Evolutionary conservation across 257 asterid species (phyloP), one percentile per base, ranked within the genome.

Genomic region (Schizonepeta tenuifolia): DNA sequence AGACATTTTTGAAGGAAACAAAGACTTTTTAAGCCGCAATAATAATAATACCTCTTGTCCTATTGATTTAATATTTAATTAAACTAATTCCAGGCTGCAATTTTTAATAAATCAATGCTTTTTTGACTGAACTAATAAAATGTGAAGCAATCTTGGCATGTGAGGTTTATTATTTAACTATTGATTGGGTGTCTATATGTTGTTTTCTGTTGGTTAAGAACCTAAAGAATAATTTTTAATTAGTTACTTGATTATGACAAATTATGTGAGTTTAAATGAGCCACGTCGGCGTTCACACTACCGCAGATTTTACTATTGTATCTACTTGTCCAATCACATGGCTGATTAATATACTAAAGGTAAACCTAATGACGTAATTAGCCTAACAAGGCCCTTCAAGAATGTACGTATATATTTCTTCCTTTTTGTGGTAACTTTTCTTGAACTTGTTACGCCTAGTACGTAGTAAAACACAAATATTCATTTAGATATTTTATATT

Each of bases 261-360:
- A 72, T 49, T 51, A 50, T 51, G 80, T 65, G 82, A 74, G 61
- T 36, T 41, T 38, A 75, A 56, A 63, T 35, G 12, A 46, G 72
- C 85, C 86, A 79, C 85, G 87, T 83, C 43, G 11, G 24, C 26
- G 31, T 74, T 65, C 69, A 76, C 50, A 71, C 43, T 73, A 28
- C 75, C 75, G 58, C 75, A 18, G 55, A 64, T 11, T 54, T 12
- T 58, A 71, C 22, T 57, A 62, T 17, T 71, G 12, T 38, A 18
- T 71, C 26, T 70, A 75, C 40, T 13, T 8, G 31, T 43, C 46
- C 38, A 47, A 33, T 75, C 56, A 71, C 69, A 40, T 43, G 75
- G 58, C 61, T 71, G 18, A n/a, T 51, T 24, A 53, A 51, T 66
- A 40, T 40, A 63, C 31, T 41, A 51, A 58, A 59, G 20, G 20